Conservation (phyloP, 371 early-diverging fungal species). For the Batkoa obscura region DNA sequence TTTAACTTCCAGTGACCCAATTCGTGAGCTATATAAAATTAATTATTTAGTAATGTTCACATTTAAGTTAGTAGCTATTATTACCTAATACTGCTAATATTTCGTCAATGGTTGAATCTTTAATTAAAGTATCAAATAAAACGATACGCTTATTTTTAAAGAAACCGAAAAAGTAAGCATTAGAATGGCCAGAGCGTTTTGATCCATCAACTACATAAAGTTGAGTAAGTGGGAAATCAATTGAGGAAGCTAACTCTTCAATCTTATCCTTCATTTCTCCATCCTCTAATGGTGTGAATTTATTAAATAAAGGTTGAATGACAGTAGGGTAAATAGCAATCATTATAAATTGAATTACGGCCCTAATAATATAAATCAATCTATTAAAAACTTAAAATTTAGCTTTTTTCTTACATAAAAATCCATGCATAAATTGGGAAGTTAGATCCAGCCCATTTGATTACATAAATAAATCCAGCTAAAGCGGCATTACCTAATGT, state of each 20-base stretch:
- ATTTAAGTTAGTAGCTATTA: too few species aligned
- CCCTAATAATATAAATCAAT: slow-evolving; percentile 19
- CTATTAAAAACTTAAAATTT: background rate
- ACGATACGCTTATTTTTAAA: slow-evolving; percentile 96
- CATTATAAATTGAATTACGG: slow-evolving; percentile 72
- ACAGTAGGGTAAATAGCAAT: slow-evolving; percentile 84
- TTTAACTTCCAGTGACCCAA: slow-evolving; percentile 91
- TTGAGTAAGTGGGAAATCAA: slow-evolving; percentile 87
- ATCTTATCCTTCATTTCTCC: slow-evolving; percentile 72
- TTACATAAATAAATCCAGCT: slow-evolving; percentile 65
- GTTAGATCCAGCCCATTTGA: slow-evolving; percentile 56
- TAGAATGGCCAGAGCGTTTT: slow-evolving; percentile 83
- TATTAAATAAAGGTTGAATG: slow-evolving; percentile 97
- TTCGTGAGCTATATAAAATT: slow-evolving; percentile 41
- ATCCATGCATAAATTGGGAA: slow-evolving; percentile 83
- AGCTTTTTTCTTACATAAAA: slow-evolving; percentile 38
- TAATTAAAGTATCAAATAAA: slow-evolving; percentile 85
- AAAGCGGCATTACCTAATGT: slow-evolving; percentile 62
- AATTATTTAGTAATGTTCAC: too few species aligned
- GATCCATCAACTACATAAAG: slow-evolving; percentile 93
- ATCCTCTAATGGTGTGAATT: slow-evolving; percentile 71
- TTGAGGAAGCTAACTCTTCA: slow-evolving; percentile 60
- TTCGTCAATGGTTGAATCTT: slow-evolving; percentile 67
- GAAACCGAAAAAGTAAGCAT: slow-evolving; percentile 96
- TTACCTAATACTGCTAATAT: slow-evolving; percentile 76